Percentiles rank a stretch among this genome's conserved stretches.
Evolutionary conservation across 2,329 filamentous ascomycete species (phyloP).

Genomic region (Aspergillus eucalypticola): DNA sequence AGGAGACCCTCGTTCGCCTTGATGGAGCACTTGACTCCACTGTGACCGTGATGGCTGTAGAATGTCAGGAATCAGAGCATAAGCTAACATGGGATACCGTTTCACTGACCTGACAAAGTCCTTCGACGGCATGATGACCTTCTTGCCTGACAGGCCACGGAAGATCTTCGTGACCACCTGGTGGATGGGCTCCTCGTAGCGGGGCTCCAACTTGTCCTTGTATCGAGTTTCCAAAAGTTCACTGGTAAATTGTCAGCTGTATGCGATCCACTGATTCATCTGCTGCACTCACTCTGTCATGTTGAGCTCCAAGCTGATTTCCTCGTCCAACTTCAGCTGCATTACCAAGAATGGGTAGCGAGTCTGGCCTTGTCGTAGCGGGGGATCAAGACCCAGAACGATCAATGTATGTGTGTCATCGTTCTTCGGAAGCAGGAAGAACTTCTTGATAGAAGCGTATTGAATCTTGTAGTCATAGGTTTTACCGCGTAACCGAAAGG

Average conservation of each 20-base stretch:
- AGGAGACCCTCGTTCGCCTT: conserved; percentile 98
- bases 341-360: conserved; percentile 98
- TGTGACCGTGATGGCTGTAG: conserved; percentile 79
- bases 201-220: conserved; percentile 81
- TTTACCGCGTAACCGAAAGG: conserved; percentile 95
- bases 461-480: conserved; percentile 99
- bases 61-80: conserved; percentile 5
- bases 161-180: conserved; percentile 95
- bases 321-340: conserved; percentile 98
- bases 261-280: not conserved
- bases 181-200: conserved; percentile 92
- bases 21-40: conserved; percentile 99
- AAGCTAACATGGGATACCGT: not conserved
- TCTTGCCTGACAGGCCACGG: conserved; percentile 89
- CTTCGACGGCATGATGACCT: conserved; percentile 88
- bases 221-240: conserved; percentile 83
- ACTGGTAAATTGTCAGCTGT: conserved; percentile 28
- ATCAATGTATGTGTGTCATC: conserved; percentile 96
- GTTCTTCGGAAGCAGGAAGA: conserved; percentile 97
- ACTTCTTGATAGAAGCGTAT: conserved; percentile 97
- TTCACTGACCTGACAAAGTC: conserved; percentile 75
- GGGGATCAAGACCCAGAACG: conserved; percentile 89
- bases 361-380: conserved; percentile 93
- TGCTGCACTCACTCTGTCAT: conserved; percentile 67
- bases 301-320: conserved; percentile 94